phyloP scores from a whole-genome alignment of 139 green algal species.

The Dunaliella primolecta region DNA sequence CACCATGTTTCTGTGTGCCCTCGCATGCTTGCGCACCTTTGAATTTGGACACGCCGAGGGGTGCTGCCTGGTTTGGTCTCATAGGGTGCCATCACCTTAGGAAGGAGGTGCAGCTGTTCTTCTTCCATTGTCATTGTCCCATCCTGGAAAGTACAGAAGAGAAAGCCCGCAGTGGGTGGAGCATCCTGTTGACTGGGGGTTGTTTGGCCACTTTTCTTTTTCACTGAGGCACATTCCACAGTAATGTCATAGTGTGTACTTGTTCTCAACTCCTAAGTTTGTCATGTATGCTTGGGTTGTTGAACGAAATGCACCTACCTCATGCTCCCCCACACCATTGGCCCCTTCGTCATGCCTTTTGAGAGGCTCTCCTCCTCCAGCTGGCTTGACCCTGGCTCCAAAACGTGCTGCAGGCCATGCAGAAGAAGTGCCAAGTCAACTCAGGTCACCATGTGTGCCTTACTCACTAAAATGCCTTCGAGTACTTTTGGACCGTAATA shows the following conservation, averaged over 20 bases:
- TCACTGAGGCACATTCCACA: neutral
- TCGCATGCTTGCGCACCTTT: slow-evolving; percentile 39
- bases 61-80: slow-evolving; percentile 49
- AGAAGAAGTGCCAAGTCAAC: neutral
- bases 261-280: neutral
- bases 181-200: neutral
- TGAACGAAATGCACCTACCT: neutral
- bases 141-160: neutral
- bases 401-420: neutral
- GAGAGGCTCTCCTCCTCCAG: neutral
- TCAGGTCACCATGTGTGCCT: neutral
- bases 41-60: slow-evolving; percentile 63
- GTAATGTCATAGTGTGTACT: neutral
- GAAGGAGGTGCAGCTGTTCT: slow-evolving; percentile 41
- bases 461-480: neutral
- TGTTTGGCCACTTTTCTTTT: neutral
- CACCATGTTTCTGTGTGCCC: too few species aligned
- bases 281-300: neutral
- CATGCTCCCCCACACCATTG: neutral
- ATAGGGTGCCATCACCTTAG: slow-evolving; percentile 68
- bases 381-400: neutral
- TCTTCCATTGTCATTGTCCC: slow-evolving; percentile 20
- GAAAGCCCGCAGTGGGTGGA: neutral
- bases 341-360: neutral
- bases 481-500: neutral